Base-by-base conservation (phyloP, 352 stramenopile species). In the Pythium dissotocum region DNA sequence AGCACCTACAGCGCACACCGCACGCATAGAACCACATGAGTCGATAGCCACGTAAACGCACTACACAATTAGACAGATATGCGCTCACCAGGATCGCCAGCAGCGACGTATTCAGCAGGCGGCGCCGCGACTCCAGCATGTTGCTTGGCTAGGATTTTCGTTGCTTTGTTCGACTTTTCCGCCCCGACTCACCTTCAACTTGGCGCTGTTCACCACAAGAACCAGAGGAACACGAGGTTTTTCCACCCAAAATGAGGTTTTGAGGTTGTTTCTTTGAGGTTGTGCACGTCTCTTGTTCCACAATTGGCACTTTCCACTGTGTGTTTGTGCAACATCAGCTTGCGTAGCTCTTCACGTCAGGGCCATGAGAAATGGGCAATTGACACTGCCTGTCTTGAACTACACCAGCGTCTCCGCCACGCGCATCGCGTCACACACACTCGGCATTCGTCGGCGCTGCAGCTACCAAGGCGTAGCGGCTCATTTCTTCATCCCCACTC, bases 61-160 rank as follows among this genome's bases (percentile, higher is more conserved):
- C 21, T 18, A 30, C 48, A 30, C 40, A 35, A 4, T 21, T 49
- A 33, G 59, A 28, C 30, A 26, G 6, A 35, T 46, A 4, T 10
- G 16, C 40, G 79, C 86, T 56, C 59, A 94, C 87, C 67, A 93
- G 78, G 54, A 90, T 93, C 46, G 58, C 58, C 36, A 79, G 67
- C 38, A 94, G 81, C 69, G 84, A 79, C 40, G 73, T 77, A 75
- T 93, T 93, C 30, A 94, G 83, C 61, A 89, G 71, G 57, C 89
- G 89, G 26, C 80, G 83, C 33, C 79, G 80, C 59, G 79, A 81
- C 64, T 90, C 76, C 12, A 87, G 71, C 79, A 89, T 89, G 36
- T 38, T 69, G 30, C 21, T 56, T 30, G 28, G 13, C 38, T 42
- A 4, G 6, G 10, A 12, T 38, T 44, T 49, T 35, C 30, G n/a